Evolutionary conservation across 805 yeast species (phyloP).

Genomic region (Yarrowia hollandica): DNA sequence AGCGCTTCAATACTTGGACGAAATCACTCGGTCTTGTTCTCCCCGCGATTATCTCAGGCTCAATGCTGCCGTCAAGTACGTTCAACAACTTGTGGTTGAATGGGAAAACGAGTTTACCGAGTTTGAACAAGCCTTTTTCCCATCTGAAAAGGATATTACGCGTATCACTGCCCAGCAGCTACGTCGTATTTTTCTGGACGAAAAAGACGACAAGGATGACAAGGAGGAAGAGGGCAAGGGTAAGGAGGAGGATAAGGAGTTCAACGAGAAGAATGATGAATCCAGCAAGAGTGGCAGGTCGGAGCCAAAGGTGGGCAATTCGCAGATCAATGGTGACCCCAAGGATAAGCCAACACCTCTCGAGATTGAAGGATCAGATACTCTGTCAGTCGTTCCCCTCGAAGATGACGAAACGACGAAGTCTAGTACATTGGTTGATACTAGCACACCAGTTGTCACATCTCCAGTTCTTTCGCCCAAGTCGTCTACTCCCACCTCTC

Average conservation of each 20-base stretch:
- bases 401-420: neutral
- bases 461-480: neutral
- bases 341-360: neutral
- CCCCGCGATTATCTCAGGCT: constrained; percentile 69
- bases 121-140: constrained; percentile 76
- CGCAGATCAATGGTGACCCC: neutral
- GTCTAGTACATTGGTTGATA: neutral
- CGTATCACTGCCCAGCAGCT: constrained; percentile 86
- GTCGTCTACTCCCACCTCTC: neutral
- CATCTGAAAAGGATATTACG: constrained; percentile 90
- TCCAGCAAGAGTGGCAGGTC: neutral
- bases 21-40: constrained; percentile 54
- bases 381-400: neutral
- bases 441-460: neutral
- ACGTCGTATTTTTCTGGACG: constrained; percentile 67
- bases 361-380: constrained; percentile 1
- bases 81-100: constrained; percentile 77
- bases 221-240: constrained; percentile 31
- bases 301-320: neutral
- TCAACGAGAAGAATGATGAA: constrained; percentile 26
- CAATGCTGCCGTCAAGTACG: constrained; percentile 64
- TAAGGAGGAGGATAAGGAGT: constrained; percentile 32
- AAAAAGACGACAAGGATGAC: constrained; percentile 38
- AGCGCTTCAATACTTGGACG: constrained; percentile 50
- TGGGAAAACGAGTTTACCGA: constrained; percentile 86